Base-by-base conservation (phyloP, 805 yeast genomes). In the Ogataea neopini region DNA sequence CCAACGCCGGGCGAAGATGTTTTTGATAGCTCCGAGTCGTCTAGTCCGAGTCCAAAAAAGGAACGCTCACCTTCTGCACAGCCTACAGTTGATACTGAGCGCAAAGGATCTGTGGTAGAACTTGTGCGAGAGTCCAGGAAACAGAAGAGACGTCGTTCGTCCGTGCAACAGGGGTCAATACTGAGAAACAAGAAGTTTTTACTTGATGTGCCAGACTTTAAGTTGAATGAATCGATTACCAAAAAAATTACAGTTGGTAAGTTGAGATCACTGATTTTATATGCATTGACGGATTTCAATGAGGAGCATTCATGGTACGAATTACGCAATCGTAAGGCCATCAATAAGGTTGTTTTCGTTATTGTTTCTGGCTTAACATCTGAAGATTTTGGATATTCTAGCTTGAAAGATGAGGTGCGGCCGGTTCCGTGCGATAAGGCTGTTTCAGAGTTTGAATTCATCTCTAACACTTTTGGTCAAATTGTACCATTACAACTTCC, bases 331-430 rank as follows among this genome's bases (percentile, higher is more conserved):
- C 67, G 78, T 40, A 56, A 61, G 17, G 63, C 71, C 3, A 68
- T 87, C 2, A 61, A 72, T n/a, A 80, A 78, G 48, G 75, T 84
- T 2, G 80, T 86, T 0, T 67, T 80, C 19, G 63, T 87, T 3
- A 68, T 82, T 43, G 76, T 81, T 3, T 88, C 94, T 0, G 96
- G 96, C 0, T 62, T 90, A 10, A 68, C 73, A 11, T 62, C 70
- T 2, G 56, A 63, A 3, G 76, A 77, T 49, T 78, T 81, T 54
- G 75, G 76, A 0, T 48, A 54, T 39, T 44, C 50, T 8, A 32
- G 26, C 36, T 42, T 59, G 18, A 14, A 50, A 34, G 45, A 50
- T 20, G 29, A n/a, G 10, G 43, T 26, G 4, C 40, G 43, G 4
- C 61, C 63, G 9, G 36, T 38, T 20, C 19, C 47, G 13, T 45